phyloP scores from a whole-genome alignment of 2,329 filamentous ascomycete genomes.

The Stromatinia cepivora region DNA sequence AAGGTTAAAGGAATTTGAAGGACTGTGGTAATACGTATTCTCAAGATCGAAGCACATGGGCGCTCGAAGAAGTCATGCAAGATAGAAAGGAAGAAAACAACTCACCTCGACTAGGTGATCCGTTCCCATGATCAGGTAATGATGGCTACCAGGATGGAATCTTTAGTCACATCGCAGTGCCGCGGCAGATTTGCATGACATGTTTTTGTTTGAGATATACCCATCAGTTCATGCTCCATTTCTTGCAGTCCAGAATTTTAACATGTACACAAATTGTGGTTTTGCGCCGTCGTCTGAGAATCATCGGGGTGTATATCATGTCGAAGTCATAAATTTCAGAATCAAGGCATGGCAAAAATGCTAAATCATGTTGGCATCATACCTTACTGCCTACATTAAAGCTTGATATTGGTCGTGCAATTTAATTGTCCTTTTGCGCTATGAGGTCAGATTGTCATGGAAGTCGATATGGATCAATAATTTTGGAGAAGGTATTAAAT shows the following conservation, averaged over 20 bases:
- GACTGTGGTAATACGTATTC: neutral
- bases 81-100: neutral
- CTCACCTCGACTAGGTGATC: too few relatives aligned
- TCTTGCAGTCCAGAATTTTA: neutral
- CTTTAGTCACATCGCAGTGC: neutral
- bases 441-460: neutral
- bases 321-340: neutral
- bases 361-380: neutral
- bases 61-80: neutral
- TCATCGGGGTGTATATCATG: neutral
- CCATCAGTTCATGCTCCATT: neutral
- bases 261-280: neutral
- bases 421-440: neutral
- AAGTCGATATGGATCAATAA: neutral
- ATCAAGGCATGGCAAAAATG: neutral
- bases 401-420: neutral
- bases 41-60: neutral
- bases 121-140: neutral
- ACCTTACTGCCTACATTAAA: neutral
- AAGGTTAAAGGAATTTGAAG: conserved; percentile 18
- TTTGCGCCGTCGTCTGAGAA: too few relatives aligned
- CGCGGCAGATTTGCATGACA: neutral
- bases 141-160: neutral
- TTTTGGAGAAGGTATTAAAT: too few relatives aligned
- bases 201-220: neutral